Percentiles rank a stretch among this genome's conserved stretches.
Evolutionary conservation across 306 rosid genomes (phyloP).

Genomic region (Acacia crassicarpa): DNA sequence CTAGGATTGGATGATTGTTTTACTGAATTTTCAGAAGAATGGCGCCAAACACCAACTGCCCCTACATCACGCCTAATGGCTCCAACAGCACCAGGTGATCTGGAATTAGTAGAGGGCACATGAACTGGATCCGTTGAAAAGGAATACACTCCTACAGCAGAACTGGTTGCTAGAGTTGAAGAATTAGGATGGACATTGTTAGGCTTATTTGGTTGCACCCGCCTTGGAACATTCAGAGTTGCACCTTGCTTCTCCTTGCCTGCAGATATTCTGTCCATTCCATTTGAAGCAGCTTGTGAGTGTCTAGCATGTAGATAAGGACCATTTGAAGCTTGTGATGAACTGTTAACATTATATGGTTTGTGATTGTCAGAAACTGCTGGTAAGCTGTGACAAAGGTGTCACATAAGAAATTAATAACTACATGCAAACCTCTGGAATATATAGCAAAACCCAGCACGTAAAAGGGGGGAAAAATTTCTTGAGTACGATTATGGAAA

Average conservation of each 20-base stretch:
- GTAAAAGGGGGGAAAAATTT: background rate
- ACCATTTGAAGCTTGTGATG: slow-evolving; percentile 48
- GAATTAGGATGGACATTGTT: slow-evolving; percentile 48
- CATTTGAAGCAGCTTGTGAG: slow-evolving; percentile 40
- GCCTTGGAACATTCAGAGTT: slow-evolving; percentile 21
- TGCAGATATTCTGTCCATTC: slow-evolving; percentile 37
- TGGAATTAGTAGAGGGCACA: slow-evolving; percentile 95
- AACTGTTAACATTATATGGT: slow-evolving; percentile 3
- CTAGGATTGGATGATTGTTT: slow-evolving; percentile 55
- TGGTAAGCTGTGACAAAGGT: slow-evolving; percentile 45
- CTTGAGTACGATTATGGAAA: background rate
- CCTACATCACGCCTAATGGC: slow-evolving; percentile 97
- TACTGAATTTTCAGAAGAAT: slow-evolving; percentile 54
- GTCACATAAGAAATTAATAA: slow-evolving; percentile 8
- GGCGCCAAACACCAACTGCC: slow-evolving; percentile 80
- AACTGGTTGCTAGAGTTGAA: slow-evolving; percentile 47
- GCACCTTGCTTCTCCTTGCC: slow-evolving; percentile 47
- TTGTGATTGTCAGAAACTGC: slow-evolving; percentile 55
- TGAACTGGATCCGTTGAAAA: slow-evolving; percentile 98
- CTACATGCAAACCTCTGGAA: background rate
- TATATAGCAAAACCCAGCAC: background rate
- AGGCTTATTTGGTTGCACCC: slow-evolving; percentile 49
- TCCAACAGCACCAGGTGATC: slow-evolving; percentile 84
- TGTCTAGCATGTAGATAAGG: slow-evolving; percentile 50
- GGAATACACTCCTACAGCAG: slow-evolving; percentile 88